Percentiles rank a stretch among this genome's conserved stretches.
phyloP scores from a whole-genome alignment of 1,284 basidiomycete genomes.

The Singerocomus inundabilis region DNA sequence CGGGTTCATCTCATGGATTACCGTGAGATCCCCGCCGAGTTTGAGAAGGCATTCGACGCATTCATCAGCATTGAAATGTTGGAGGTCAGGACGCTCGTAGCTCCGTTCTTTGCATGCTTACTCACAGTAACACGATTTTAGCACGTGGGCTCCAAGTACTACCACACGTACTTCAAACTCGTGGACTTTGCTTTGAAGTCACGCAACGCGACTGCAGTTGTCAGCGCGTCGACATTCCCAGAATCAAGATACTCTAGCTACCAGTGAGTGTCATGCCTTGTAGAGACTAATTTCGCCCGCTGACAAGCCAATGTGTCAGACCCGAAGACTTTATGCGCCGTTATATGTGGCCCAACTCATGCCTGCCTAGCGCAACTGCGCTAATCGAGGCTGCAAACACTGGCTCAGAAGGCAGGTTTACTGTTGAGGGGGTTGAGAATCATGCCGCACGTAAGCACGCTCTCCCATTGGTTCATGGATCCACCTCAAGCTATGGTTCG shows the following conservation, averaged over 20 bases:
- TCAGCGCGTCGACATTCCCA: conserved; percentile 84
- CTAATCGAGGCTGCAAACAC: conserved; percentile 65
- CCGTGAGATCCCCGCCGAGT: conserved; percentile 72
- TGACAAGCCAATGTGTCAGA: conserved; percentile 36
- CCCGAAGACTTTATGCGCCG: conserved; percentile 88
- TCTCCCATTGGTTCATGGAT: neutral
- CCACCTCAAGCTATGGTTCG: conserved; percentile 4
- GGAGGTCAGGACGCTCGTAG: conserved; percentile 50
- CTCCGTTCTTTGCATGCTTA: neutral
- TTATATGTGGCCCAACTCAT: conserved; percentile 93
- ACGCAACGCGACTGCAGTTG: conserved; percentile 64
- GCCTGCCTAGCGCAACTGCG: conserved; percentile 77
- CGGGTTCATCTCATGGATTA: conserved; percentile 89
- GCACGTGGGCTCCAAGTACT: conserved; percentile 71
- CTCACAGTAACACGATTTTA: conserved; percentile 23
- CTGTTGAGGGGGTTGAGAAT: conserved; percentile 85
- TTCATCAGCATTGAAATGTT: conserved; percentile 92
- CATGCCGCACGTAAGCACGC: conserved; percentile 69
- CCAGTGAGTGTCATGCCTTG: conserved; percentile 48
- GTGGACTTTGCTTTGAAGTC: conserved; percentile 81
- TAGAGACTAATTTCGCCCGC: conserved; percentile 2
- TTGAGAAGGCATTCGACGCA: conserved; percentile 80
- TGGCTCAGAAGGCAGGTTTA: conserved; percentile 69
- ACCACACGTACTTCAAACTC: conserved; percentile 76
- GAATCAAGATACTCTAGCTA: conserved; percentile 69